Base-by-base conservation (phyloP, 768 basidiomycete genomes). In the Calocera viscosa region DNA sequence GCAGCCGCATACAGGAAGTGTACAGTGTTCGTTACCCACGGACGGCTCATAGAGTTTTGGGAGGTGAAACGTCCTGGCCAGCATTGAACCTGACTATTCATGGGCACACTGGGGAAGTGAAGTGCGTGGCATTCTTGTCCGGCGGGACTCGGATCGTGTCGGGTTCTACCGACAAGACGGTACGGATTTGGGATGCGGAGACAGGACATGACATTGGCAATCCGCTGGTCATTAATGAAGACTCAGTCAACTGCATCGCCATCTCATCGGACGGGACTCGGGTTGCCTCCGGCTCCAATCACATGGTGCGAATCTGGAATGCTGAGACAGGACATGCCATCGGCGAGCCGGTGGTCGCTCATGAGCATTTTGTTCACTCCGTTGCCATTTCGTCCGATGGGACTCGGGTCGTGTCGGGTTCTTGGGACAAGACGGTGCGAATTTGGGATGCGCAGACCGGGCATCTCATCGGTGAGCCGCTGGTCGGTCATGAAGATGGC, bases 171-270 rank as follows among this genome's bases (percentile, higher is more conserved):
- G 79, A 80, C 69, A 76, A 76, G 26, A 75, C 78, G 70, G 77
- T 81, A 34, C 74, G 79, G 35, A 74, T 81, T 1, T 81, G 80
- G 80, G 78, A 79, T 69, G 75, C 76, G 64, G 65, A 71, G 35
- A 78, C 75, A 1, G 79, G 79, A 7, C 71, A 75, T 34, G 73
- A 78, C 38, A 68, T 79, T 28, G 78, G 78, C 66, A 71, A 76
- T 43, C 66, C 67, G 39, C 49, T 71, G 1, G 17, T 40, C 1
- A 73, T 63, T 0, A 74, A 74, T 64, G 74, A 72, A 41, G 72
- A 39, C 16, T n/a, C 26, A 3, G 64, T 68, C 24, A 39, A 16
- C 11, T 67, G 7, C 12, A 30, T 66, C 33, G 19, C 47, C n/a
- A 64, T 66, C 24, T 66, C 41, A 24, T 19, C 43, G 3, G 43